phyloP scores from a whole-genome alignment of 139 green algal genomes.

The Volvox reticuliferus region DNA sequence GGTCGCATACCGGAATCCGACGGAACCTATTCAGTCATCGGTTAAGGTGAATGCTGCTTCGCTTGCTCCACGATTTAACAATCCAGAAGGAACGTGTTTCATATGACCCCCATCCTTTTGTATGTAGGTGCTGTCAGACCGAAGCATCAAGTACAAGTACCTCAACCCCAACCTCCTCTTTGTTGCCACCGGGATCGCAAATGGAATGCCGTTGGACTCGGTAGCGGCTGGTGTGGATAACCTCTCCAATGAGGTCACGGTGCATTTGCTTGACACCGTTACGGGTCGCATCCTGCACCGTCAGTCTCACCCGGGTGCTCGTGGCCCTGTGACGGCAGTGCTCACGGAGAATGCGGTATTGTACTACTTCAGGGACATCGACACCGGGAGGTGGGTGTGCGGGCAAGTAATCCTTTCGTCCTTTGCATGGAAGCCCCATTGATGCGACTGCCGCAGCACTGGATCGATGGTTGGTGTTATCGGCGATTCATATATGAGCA shows the following conservation, averaged over 20 bases:
- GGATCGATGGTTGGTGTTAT: no score
- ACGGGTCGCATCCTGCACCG: slow-evolving; percentile 85
- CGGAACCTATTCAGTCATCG: slow-evolving; percentile 78
- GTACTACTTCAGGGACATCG: slow-evolving; percentile 86
- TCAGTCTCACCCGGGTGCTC: slow-evolving; percentile 73
- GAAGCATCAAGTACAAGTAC: slow-evolving; percentile 92
- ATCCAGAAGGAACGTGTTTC: no score
- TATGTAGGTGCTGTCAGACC: slow-evolving; percentile 83
- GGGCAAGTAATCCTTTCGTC: background rate
- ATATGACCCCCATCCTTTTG: no score
- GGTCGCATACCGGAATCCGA: slow-evolving; percentile 50
- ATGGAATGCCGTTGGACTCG: slow-evolving; percentile 30
- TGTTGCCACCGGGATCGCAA: slow-evolving; percentile 85
- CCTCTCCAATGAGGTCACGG: slow-evolving; percentile 43
- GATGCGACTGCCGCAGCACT: background rate
- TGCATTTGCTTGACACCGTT: slow-evolving; percentile 87
- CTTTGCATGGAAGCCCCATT: background rate
- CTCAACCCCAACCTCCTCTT: slow-evolving; percentile 93
- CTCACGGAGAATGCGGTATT: slow-evolving; percentile 86
- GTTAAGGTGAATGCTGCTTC: slow-evolving; percentile 66
- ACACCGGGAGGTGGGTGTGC: slow-evolving; percentile 45
- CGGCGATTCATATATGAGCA: no score
- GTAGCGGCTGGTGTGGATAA: background rate
- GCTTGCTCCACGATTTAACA: no score
- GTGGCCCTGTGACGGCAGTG: slow-evolving; percentile 81